Evolutionary conservation across 352 stramenopile species (phyloP).

Genomic region (Phytophthora cajani): DNA sequence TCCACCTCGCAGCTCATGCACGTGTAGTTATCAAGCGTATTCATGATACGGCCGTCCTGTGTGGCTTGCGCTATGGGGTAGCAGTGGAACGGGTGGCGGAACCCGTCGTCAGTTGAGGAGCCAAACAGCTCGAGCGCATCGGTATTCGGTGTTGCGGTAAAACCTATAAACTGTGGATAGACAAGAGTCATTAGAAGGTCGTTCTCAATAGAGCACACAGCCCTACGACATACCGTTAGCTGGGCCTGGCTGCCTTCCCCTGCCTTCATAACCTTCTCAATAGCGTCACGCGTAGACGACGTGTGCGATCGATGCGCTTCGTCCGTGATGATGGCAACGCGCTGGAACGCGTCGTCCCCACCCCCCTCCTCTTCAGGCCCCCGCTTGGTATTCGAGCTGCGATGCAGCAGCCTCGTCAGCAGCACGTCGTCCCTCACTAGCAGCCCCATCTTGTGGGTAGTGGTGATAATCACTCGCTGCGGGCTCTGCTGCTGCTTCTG

Average conservation of each 20-base stretch:
- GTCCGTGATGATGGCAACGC: conserved; percentile 84
- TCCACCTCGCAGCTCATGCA: conserved; percentile 63
- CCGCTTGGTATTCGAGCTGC: conserved; percentile 26
- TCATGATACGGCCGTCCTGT: conserved; percentile 59
- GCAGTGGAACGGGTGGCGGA: conserved; percentile 66
- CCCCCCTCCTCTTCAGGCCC: neutral
- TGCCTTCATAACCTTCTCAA: conserved; percentile 69
- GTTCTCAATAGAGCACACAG: neutral
- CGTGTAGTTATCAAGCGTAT: conserved; percentile 72
- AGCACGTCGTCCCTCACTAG: conserved; percentile 75
- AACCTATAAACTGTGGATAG: conserved; percentile 74
- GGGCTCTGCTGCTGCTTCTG: conserved; percentile 22
- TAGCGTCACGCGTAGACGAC: conserved; percentile 64
- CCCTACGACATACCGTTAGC: conserved; percentile 40
- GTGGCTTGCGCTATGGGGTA: conserved; percentile 75
- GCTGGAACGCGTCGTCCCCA: conserved; percentile 41
- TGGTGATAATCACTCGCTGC: conserved; percentile 82
- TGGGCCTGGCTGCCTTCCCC: conserved; percentile 46
- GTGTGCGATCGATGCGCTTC: conserved; percentile 86
- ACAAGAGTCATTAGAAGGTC: neutral
- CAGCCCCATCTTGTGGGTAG: conserved; percentile 81
- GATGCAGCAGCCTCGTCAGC: conserved; percentile 70
- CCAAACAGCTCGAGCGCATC: conserved; percentile 81
- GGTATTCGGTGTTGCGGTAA: conserved; percentile 77
- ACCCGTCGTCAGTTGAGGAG: conserved; percentile 15